Evolutionary conservation across 805 yeast species (phyloP).

Genomic region (Sugiyamaella lignohabitans): DNA sequence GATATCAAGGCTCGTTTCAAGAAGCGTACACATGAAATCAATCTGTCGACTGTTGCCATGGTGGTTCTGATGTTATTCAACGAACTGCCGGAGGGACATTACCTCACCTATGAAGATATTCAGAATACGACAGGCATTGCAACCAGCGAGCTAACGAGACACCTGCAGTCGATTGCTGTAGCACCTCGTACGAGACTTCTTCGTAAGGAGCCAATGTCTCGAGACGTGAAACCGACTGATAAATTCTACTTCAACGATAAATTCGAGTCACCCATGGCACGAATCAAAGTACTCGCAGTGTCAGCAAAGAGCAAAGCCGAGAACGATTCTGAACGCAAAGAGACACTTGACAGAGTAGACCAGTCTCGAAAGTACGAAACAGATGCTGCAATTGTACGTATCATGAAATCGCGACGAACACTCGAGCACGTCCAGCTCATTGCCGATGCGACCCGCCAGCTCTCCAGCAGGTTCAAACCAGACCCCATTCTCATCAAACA

Average conservation of each 20-base stretch:
- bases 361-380: slow-evolving; percentile 61
- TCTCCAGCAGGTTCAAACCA: slow-evolving; percentile 62
- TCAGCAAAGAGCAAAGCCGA: slow-evolving; percentile 41
- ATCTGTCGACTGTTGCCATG: slow-evolving; percentile 77
- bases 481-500: slow-evolving; percentile 59
- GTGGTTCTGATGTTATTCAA: slow-evolving; percentile 68
- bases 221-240: slow-evolving; percentile 59
- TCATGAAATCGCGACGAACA: slow-evolving; percentile 68
- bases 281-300: slow-evolving; percentile 71
- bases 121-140: slow-evolving; percentile 64
- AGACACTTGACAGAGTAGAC: slow-evolving; percentile 49
- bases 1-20: slow-evolving; percentile 70
- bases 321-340: slow-evolving; percentile 44
- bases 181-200: slow-evolving; percentile 77
- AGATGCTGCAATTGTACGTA: slow-evolving; percentile 82
- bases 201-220: slow-evolving; percentile 66
- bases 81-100: slow-evolving; percentile 37
- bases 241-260: slow-evolving; percentile 58
- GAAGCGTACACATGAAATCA: slow-evolving; percentile 65
- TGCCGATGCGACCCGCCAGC: slow-evolving; percentile 55
- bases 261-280: slow-evolving; percentile 60
- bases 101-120: slow-evolving; percentile 57
- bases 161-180: slow-evolving; percentile 74
- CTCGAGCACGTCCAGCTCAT: slow-evolving; percentile 59
- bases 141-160: slow-evolving; percentile 62